Percentiles rank a stretch among this genome's conserved stretches.
Evolutionary conservation across 345 rosid species (phyloP).

Genomic region (Salix arbutifolia): DNA sequence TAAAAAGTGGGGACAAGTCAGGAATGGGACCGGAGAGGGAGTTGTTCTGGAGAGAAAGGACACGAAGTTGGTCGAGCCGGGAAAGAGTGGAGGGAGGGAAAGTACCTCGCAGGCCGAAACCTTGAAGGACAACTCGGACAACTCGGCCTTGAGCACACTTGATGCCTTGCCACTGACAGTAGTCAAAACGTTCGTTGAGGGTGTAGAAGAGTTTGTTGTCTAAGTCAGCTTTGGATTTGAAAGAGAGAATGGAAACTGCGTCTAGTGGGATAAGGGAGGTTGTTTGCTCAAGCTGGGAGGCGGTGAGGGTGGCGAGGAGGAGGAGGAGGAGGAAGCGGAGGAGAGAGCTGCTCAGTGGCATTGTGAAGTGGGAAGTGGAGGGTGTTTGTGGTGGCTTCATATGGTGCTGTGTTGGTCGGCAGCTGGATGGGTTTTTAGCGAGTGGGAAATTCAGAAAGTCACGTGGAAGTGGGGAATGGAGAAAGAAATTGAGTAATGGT

Average conservation of each 20-base stretch:
- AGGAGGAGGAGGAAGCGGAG: slow-evolving; percentile 17
- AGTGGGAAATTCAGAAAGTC: slow-evolving; percentile 20
- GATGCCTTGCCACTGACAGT: slow-evolving; percentile 93
- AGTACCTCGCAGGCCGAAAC: slow-evolving; percentile 59
- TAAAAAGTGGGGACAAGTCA: slow-evolving; percentile 68
- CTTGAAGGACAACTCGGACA: slow-evolving; percentile 57
- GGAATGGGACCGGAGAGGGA: slow-evolving; percentile 80
- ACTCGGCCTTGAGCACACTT: slow-evolving; percentile 78
- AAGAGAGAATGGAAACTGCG: slow-evolving; percentile 69
- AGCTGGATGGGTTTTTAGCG: slow-evolving; percentile 11
- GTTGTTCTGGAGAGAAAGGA: slow-evolving; percentile 70
- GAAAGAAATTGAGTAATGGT: background rate
- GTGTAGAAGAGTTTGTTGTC: slow-evolving; percentile 65
- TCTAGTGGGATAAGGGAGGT: slow-evolving; percentile 56
- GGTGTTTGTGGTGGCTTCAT: background rate
- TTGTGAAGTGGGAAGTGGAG: background rate
- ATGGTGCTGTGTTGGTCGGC: slow-evolving; percentile 7
- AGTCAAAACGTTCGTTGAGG: slow-evolving; percentile 79
- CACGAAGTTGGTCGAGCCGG: slow-evolving; percentile 91
- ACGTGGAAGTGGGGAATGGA: slow-evolving; percentile 28
- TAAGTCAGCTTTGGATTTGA: slow-evolving; percentile 80
- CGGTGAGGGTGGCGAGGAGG: slow-evolving; percentile 3
- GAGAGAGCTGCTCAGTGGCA: slow-evolving; percentile 9
- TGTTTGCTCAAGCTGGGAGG: slow-evolving; percentile 22
- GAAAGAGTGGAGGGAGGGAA: slow-evolving; percentile 57